These are phyloP conservation scores for Alloteropsis semialata DNA, from an alignment of 176 grass and related monocot genomes.

Conservation along the genomic window DNA sequence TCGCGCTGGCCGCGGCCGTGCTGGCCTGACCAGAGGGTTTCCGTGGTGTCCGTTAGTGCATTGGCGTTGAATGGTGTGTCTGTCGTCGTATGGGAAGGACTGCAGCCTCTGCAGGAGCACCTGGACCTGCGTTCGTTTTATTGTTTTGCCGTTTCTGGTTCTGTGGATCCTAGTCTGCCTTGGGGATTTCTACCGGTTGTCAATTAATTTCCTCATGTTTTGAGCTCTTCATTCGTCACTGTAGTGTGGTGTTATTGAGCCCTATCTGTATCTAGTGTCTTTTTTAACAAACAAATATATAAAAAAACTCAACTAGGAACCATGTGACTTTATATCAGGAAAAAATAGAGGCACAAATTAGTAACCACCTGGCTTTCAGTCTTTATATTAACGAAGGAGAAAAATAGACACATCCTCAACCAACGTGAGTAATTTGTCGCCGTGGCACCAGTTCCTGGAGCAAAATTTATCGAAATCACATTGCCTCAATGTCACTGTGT, in stretches of 20 bases:
- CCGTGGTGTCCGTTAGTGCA: neutral
- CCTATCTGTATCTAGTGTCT: neutral
- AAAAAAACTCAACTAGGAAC: too few species aligned
- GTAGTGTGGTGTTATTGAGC: neutral
- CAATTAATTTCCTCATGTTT: neutral
- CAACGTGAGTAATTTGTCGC: neutral
- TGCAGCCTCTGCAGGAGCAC: constrained; percentile 9
- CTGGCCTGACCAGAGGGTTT: constrained; percentile 1
- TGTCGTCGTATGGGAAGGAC: constrained; percentile 10
- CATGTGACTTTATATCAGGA: too few species aligned
- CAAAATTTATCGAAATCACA: too few species aligned
- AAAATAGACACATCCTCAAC: too few species aligned
- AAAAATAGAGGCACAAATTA: too few species aligned
- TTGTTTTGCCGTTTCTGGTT: neutral
- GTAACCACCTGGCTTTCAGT: too few species aligned
- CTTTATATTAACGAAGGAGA: too few species aligned
- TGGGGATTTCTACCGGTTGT: constrained; percentile 15
- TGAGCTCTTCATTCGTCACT: neutral
- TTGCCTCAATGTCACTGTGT: neutral
- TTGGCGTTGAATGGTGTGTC: constrained; percentile 19
- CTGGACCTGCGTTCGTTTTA: constrained; percentile 3
- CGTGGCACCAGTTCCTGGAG: too few species aligned
- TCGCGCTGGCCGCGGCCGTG: constrained; percentile 11
- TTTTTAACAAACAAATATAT: too few species aligned
- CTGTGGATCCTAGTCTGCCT: neutral